Percentiles rank a stretch among this genome's conserved stretches.
Conservation (phyloP, 495 filamentous ascomycete genomes). For the Daldinia childiae region DNA sequence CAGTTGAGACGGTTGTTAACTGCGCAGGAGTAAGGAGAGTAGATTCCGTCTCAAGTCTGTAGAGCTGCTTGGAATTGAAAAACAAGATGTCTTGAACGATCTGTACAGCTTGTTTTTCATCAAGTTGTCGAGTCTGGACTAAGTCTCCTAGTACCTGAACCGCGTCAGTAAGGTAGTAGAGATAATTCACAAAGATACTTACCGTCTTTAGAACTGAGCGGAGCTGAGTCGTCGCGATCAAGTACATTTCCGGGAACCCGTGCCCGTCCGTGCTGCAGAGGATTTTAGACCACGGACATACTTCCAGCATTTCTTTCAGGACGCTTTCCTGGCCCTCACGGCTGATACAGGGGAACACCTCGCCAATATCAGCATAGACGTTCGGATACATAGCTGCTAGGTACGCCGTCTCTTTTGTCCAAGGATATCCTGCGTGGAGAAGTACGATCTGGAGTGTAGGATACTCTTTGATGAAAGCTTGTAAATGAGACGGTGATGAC, state of each 20-base stretch:
- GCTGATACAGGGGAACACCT: slow-evolving; percentile 86
- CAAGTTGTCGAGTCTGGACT: slow-evolving; percentile 66
- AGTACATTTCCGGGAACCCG: slow-evolving; percentile 84
- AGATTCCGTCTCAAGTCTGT: slow-evolving; percentile 56
- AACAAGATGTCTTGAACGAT: slow-evolving; percentile 71
- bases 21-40: slow-evolving; percentile 10
- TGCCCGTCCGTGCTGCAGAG: slow-evolving; percentile 89
- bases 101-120: slow-evolving; percentile 63
- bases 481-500: slow-evolving; percentile 80
- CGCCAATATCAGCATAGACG: slow-evolving; percentile 86
- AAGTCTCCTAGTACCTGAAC: slow-evolving; percentile 69
- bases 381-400: slow-evolving; percentile 82
- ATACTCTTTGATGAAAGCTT: slow-evolving; percentile 75
- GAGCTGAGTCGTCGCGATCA: slow-evolving; percentile 80
- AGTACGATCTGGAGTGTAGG: slow-evolving; percentile 78
- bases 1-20: slow-evolving; percentile 15
- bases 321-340: slow-evolving; percentile 80
- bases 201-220: slow-evolving; percentile 77
- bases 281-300: slow-evolving; percentile 79
- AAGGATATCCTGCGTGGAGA: slow-evolving; percentile 86
- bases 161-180: neutral
- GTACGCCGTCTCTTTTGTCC: slow-evolving; percentile 83
- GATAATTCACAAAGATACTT: slow-evolving; percentile 2
- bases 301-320: slow-evolving; percentile 76
- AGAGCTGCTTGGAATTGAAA: slow-evolving; percentile 74